Base-by-base conservation (phyloP, 345 rosid genomes). In the Bruguiera gymnorhiza region DNA sequence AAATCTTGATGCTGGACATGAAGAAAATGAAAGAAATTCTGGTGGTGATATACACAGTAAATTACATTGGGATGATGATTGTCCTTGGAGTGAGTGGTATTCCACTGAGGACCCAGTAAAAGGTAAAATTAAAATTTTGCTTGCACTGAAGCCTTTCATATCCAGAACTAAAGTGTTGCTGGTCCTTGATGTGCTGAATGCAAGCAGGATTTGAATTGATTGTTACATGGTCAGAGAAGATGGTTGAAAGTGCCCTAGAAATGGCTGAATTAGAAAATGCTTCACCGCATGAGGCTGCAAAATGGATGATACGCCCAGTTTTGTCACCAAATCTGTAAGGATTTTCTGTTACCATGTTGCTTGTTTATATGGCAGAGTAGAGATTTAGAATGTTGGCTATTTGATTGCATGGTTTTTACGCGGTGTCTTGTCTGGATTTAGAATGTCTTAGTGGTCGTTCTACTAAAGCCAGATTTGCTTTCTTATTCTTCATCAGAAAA, bases 31-130 rank as follows among this genome's bases (percentile, higher is more conserved):
- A 29, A 87, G 70, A 69, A 79, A 75, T 73, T 58, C 71, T 71
- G 80, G 75, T 63, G 76, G 73, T 75, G 92, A 83, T 62, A 78
- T 79, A 51, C 87, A 63, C 53, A 83, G 57, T 72, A 87, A 78
- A 68, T 77, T 82, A 46, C 92, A 85, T 18, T 92, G 98, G 99
- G 99, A 95, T 83, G 98, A 90, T 77, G 97, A 86, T 79, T 95
- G 97, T 75, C 97, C 99, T 72, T 95, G 99, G 98, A 92, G 93
- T 73, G 97, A 90, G 84, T 92, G 99, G 99, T 92, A 90, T 80
- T 92, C 97, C 72, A 91, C 97, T 5, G 99, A 92, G 85, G 92
- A 95, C 81, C 97, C 91, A 16, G 73, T 95, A 56, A 84, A 83
- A 88, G 98, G 99, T 90, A 24, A 56, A 21, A 56, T 24, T 13